Evolutionary conservation across 768 basidiomycete genomes (phyloP), one percentile per base, ranked within the genome.

Genomic region (Amanita pseudoporphyria): DNA sequence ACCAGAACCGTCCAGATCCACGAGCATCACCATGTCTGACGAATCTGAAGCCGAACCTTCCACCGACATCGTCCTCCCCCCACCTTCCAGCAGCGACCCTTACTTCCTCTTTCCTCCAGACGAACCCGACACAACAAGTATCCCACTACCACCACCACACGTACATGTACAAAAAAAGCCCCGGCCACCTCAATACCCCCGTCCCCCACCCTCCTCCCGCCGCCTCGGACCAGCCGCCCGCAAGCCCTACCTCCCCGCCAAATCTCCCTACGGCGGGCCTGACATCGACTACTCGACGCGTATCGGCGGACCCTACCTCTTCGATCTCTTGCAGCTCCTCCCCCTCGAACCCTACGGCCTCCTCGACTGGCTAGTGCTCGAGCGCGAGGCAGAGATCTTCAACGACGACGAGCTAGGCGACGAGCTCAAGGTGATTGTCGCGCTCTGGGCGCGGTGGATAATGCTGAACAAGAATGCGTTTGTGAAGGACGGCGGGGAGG

Each of bases 361-460:
- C 2, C 69, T 84, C 37, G 72, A 73, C 2, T 89, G 87, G 87
- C 68, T 73, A 33, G 70, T 90, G 6, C 44, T 84, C 6, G 85
- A 87, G 52, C 66, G 77, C 35, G 86, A 89, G 57, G 87, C 87
- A 43, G 86, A 88, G 54, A 70, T 89, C 0, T 87, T 78, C 50
- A 82, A 87, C 53, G 66, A 74, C 39, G 81, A 85, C 52, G 80
- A 87, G 57, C 68, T 87, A 9, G 69, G 70, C 35, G 85, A 87
- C 50, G 84, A 87, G 53, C 78, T 84, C 51, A 90, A 89, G 61
- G 79, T 87, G 6, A 83, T 90, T 70, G 77, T 79, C 49, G 84
- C 85, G 5, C 64, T 89, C 10, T 89, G 87, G 87, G 77, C 69
- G 10, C 61, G 87, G 45, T 89, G 85, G 85, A 84, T 87, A 3